These are phyloP conservation scores for Candolleomyces aberdarensis DNA, from an alignment of 768 basidiomycete species.

Conservation along the genomic window DNA sequence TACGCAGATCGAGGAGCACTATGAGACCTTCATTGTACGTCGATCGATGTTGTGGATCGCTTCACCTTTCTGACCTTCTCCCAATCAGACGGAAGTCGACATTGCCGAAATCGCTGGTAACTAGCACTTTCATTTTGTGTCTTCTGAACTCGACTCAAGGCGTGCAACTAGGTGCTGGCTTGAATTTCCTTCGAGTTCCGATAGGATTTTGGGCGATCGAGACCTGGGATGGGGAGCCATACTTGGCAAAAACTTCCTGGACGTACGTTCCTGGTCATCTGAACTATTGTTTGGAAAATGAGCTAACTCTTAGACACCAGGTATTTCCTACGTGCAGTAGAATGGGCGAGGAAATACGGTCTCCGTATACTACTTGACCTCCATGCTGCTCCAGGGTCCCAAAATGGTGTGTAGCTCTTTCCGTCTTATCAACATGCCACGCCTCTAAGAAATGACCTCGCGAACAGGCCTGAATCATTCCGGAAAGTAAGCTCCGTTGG, in stretches of 20 bases:
- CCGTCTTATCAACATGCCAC: neutral
- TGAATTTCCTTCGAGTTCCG: conserved; percentile 82
- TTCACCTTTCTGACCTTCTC: neutral
- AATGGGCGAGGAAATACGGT: conserved; percentile 89
- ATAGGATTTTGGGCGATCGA: conserved; percentile 88
- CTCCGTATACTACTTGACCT: conserved; percentile 80
- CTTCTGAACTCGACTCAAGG: neutral
- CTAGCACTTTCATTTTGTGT: neutral
- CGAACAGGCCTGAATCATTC: conserved; percentile 52
- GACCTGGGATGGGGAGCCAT: conserved; percentile 72
- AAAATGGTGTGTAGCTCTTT: conserved; percentile 49
- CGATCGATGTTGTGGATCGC: neutral
- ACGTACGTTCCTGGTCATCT: conserved; percentile 36
- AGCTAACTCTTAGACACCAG: conserved; percentile 22
- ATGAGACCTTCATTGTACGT: conserved; percentile 78
- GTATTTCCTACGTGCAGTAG: conserved; percentile 71
- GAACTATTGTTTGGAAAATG: neutral
- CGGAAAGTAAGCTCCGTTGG: conserved; percentile 38
- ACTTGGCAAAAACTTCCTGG: conserved; percentile 72
- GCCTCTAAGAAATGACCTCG: no score
- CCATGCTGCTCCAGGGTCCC: conserved; percentile 76
- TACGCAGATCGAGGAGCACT: conserved; percentile 64
- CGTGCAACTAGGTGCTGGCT: conserved; percentile 50
- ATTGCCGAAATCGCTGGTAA: conserved; percentile 76
- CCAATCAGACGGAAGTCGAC: conserved; percentile 73